Conservation (phyloP, 2,329 filamentous ascomycete species). For the Rhinocladiella mackenziei region DNA sequence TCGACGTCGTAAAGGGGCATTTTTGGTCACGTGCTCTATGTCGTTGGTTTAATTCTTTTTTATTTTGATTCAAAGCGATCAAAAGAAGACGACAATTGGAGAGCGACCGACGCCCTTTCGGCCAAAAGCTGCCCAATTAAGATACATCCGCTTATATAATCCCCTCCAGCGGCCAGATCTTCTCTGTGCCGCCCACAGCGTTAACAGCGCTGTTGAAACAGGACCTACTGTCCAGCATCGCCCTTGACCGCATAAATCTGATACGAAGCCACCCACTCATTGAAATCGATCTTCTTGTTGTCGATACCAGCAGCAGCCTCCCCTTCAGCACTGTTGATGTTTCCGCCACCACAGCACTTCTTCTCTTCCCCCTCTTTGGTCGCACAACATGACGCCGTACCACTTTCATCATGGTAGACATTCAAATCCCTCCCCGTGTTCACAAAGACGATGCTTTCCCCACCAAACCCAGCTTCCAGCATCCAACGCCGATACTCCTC, state of each 20-base stretch:
- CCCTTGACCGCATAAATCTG: slow-evolving; percentile 51
- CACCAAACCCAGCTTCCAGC: slow-evolving; percentile 49
- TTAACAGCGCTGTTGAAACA: too few relatives aligned
- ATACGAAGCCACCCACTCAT: slow-evolving; percentile 51
- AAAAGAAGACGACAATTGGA: too few relatives aligned
- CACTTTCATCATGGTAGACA: slow-evolving; percentile 10
- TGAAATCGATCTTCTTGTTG: slow-evolving; percentile 43
- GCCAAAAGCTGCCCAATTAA: too few relatives aligned
- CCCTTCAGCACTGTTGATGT: too few relatives aligned
- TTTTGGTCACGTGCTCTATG: background rate
- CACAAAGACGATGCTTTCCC: slow-evolving; percentile 39
- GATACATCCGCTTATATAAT: too few relatives aligned
- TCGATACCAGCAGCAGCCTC: background rate
- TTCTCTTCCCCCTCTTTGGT: background rate
- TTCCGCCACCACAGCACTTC: slow-evolving; percentile 1
- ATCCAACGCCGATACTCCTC: slow-evolving; percentile 53
- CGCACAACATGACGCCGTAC: slow-evolving; percentile 12
- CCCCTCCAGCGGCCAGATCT: too few relatives aligned
- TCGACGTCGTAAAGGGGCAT: slow-evolving; percentile 25
- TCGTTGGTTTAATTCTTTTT: slow-evolving; percentile 1
- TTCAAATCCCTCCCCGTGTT: slow-evolving; percentile 45
- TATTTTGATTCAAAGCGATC: too few relatives aligned
- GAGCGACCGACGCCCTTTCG: too few relatives aligned
- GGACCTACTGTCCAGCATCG: background rate
- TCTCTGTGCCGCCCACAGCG: too few relatives aligned